These are phyloP conservation scores for Solanum sitiens DNA, from an alignment of 257 asterid genomes.

Conservation along the genomic window DNA sequence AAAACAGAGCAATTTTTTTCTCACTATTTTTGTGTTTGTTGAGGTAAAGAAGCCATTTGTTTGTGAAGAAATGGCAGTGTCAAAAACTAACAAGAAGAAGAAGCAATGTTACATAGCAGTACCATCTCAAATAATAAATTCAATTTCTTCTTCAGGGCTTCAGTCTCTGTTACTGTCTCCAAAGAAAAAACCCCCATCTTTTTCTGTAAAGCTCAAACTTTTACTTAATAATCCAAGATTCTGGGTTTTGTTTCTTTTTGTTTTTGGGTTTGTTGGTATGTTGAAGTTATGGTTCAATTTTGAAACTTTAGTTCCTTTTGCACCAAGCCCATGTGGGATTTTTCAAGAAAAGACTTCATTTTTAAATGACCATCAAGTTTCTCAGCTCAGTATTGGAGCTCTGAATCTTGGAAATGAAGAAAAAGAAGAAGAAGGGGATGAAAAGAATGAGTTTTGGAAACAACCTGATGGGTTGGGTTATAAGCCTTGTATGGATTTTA, in stretches of 20 bases:
- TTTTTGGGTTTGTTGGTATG: slow-evolving; percentile 50
- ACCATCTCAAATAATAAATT: slow-evolving; percentile 68
- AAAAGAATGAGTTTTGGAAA: slow-evolving; percentile 54
- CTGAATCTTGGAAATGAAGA: neutral
- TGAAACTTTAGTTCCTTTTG: slow-evolving; percentile 40
- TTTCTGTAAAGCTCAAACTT: slow-evolving; percentile 15
- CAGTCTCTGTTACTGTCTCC: slow-evolving; percentile 66
- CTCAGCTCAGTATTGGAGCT: neutral
- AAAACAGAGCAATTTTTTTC: neutral
- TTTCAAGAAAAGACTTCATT: slow-evolving; percentile 16
- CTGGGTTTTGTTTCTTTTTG: slow-evolving; percentile 33
- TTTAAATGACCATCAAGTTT: slow-evolving; percentile 13
- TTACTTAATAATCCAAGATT: slow-evolving; percentile 43
- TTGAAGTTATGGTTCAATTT: slow-evolving; percentile 36
- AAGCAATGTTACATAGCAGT: slow-evolving; percentile 76
- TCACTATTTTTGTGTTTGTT: neutral
- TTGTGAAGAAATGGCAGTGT: slow-evolving; percentile 53
- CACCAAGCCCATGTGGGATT: slow-evolving; percentile 43
- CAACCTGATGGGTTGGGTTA: slow-evolving; percentile 93
- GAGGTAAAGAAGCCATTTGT: neutral
- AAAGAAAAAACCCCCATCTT: slow-evolving; percentile 37
- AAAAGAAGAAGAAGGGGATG: slow-evolving; percentile 19
- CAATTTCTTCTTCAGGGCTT: slow-evolving; percentile 65
- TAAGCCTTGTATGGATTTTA: slow-evolving; percentile 77
- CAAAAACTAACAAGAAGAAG: slow-evolving; percentile 54